Conservation (phyloP, 768 basidiomycete genomes). For the Kwoniella newhampshirensis region DNA sequence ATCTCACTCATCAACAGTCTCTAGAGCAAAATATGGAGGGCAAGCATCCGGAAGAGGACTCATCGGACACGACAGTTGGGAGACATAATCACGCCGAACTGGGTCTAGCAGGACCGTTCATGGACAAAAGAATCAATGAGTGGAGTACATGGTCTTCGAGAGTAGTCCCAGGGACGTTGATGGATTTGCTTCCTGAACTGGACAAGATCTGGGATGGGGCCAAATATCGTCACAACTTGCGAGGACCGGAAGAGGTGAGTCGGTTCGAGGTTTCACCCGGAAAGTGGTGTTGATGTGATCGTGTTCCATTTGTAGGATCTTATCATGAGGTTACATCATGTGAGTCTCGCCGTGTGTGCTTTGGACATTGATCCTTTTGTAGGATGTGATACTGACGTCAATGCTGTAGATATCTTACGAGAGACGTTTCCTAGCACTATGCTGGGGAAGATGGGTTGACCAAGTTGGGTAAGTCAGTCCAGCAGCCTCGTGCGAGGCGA, state of each 20-base stretch:
- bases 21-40: too few species aligned
- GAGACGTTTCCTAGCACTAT: conserved; percentile 18
- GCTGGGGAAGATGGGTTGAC: conserved; percentile 32
- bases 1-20: too few species aligned
- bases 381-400: not conserved
- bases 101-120: conserved; percentile 17
- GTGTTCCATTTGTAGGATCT: conserved; percentile 2
- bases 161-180: conserved; percentile 28
- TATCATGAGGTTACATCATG: conserved; percentile 30
- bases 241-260: conserved; percentile 29
- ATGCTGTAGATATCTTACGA: conserved; percentile 18
- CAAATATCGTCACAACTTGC: conserved; percentile 11
- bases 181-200: conserved; percentile 31
- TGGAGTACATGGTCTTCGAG: conserved; percentile 26
- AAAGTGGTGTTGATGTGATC: not conserved
- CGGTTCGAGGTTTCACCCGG: not conserved
- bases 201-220: conserved; percentile 27
- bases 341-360: conserved; percentile 4
- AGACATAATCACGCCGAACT: not conserved
- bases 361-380: not conserved
- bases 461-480: conserved; percentile 30
- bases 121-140: conserved; percentile 19
- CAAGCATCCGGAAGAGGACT: too few species aligned
- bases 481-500: not conserved
- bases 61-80: not conserved